Evolutionary conservation across 305 asterid species (phyloP).

Genomic region (Fraxinus nigra): DNA sequence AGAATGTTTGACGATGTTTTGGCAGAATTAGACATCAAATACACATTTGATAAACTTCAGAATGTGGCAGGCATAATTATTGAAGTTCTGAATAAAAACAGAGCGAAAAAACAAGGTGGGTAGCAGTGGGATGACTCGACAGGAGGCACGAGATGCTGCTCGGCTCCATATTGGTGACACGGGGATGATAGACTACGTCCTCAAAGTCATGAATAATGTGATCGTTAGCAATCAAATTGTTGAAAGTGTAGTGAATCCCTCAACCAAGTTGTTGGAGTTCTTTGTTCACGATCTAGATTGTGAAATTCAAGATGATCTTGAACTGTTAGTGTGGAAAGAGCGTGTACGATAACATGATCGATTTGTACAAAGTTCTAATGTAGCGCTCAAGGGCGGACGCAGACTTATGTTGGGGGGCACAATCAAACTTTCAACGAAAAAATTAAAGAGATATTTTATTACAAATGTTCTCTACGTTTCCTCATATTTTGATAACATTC

Average conservation of each 20-base stretch:
- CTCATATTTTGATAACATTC: too few relatives aligned
- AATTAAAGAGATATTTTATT: too few relatives aligned
- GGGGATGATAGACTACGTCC: conserved; percentile 75
- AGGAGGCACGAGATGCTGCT: conserved; percentile 90
- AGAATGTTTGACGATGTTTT: conserved; percentile 63
- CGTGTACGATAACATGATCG: conserved; percentile 34
- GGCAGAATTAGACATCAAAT: conserved; percentile 65
- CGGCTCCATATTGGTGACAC: conserved; percentile 84
- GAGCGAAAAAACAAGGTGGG: conserved; percentile 27
- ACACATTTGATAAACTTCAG: conserved; percentile 78
- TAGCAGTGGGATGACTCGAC: conserved; percentile 67
- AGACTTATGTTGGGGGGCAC: too few relatives aligned
- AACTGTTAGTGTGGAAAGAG: conserved; percentile 32
- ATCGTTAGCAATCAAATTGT: conserved; percentile 55
- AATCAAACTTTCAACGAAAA: too few relatives aligned
- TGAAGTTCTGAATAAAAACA: conserved; percentile 65
- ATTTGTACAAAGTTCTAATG: conserved; percentile 43
- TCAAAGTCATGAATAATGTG: conserved; percentile 78
- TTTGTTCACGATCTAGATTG: conserved; percentile 50
- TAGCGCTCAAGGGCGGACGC: too few relatives aligned
- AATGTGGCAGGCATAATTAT: conserved; percentile 74
- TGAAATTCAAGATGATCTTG: conserved; percentile 18
- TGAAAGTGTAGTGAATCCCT: conserved; percentile 55
- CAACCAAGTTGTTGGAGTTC: conserved; percentile 63
- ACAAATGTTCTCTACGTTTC: too few relatives aligned